These are phyloP conservation scores for Erodium moschatum DNA, from an alignment of 441 rosid genomes.

Conservation along the genomic window DNA sequence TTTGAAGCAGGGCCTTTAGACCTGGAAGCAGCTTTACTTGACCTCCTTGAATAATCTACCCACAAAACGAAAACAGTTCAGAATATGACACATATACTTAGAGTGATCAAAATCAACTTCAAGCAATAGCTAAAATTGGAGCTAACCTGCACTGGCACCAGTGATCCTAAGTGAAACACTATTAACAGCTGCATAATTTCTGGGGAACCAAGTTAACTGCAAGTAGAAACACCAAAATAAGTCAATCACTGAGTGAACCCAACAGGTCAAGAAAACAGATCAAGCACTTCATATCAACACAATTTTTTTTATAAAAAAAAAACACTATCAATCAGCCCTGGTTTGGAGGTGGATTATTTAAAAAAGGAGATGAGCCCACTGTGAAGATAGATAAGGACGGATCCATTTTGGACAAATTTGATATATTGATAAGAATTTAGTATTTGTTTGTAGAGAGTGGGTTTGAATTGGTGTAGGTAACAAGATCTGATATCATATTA, in stretches of 20 bases:
- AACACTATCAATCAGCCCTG: too few species aligned
- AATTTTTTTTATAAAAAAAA: too few species aligned
- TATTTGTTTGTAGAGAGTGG: too few species aligned
- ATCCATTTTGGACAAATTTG: too few species aligned
- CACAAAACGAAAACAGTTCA: conserved; percentile 9
- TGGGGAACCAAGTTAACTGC: conserved; percentile 35
- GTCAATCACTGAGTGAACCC: background rate
- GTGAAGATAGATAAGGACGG: too few species aligned
- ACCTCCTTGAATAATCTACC: conserved; percentile 72
- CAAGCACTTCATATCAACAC: too few species aligned
- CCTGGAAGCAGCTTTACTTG: conserved; percentile 38
- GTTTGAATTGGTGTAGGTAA: too few species aligned
- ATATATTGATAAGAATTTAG: too few species aligned
- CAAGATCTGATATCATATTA: too few species aligned
- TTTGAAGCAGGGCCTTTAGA: conserved; percentile 41
- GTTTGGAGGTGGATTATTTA: too few species aligned
- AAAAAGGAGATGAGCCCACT: too few species aligned
- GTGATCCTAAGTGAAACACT: conserved; percentile 39
- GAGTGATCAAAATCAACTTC: background rate
- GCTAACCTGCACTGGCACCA: conserved; percentile 50
- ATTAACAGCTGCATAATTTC: conserved; percentile 11
- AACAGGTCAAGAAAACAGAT: too few species aligned
- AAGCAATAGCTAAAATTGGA: conserved; percentile 17
- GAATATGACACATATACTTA: conserved; percentile 10
- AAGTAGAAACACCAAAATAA: conserved; percentile 22